A percentile compares a stretch with the other conserved stretches of the same genome.
phyloP scores from a whole-genome alignment of 176 grass and related monocot species.

The Melocanna baccifera region DNA sequence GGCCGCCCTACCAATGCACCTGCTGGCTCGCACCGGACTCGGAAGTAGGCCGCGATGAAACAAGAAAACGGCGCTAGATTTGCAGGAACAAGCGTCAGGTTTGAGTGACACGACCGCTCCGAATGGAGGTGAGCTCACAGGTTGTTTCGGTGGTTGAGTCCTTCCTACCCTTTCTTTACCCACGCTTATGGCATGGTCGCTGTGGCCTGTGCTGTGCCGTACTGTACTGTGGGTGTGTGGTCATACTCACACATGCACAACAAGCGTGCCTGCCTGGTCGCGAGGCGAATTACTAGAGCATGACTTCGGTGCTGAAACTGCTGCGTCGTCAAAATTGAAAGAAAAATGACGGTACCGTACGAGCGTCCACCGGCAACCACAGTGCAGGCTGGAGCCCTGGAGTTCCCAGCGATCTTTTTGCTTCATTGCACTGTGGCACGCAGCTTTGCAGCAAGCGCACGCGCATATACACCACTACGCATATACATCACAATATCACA shows the following conservation, averaged over 20 bases:
- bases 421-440: no score
- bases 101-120: not conserved
- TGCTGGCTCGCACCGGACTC: not conserved
- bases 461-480: no score
- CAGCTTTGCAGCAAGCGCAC: no score
- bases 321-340: not conserved
- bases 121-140: not conserved
- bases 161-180: slow-evolving; percentile 40
- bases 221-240: not conserved
- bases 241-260: not conserved
- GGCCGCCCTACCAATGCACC: not conserved
- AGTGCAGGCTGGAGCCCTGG: not conserved
- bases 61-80: not conserved
- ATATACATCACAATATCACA: no score
- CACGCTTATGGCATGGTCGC: slow-evolving; percentile 36
- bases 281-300: slow-evolving; percentile 11
- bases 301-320: not conserved
- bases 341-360: not conserved
- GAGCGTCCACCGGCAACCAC: not conserved
- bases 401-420: slow-evolving; percentile 3
- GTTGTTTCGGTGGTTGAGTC: slow-evolving; percentile 7
- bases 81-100: not conserved
- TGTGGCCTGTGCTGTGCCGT: not conserved
- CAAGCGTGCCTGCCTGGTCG: slow-evolving; percentile 4
- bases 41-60: not conserved